Evolutionary conservation across 176 grass and related monocot genomes (phyloP).

Genomic region (Urochloa ruziziensis): DNA sequence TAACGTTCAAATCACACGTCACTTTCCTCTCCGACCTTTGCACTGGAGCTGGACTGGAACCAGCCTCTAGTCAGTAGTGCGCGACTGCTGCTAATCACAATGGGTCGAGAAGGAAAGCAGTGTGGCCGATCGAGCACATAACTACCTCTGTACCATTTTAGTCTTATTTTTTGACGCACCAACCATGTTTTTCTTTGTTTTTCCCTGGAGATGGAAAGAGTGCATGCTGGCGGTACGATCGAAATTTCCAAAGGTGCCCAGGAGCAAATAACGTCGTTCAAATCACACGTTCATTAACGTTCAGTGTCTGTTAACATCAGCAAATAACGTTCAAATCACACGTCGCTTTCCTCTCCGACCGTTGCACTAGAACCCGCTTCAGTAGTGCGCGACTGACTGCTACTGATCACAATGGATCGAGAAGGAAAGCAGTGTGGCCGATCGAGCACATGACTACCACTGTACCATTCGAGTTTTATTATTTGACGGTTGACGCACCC

Average conservation of each 20-base stretch:
- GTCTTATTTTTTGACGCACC: neutral
- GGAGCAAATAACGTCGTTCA: too few species aligned
- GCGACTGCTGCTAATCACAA: neutral
- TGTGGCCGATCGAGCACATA: neutral
- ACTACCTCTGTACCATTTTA: too few species aligned
- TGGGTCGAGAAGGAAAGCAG: neutral
- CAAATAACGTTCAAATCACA: neutral
- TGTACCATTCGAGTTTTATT: too few species aligned
- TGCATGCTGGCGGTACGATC: too few species aligned
- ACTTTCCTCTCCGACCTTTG: neutral
- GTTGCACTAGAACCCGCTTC: too few species aligned
- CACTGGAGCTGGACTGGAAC: neutral
- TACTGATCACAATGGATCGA: neutral
- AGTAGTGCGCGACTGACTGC: neutral
- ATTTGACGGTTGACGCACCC: neutral
- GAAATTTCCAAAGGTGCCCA: too few species aligned
- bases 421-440: neutral
- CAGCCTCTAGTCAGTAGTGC: too few species aligned
- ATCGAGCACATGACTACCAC: too few species aligned
- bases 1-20: neutral
- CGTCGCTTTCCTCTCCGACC: conserved; percentile 2
- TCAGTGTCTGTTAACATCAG: neutral
- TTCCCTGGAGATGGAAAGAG: too few species aligned
- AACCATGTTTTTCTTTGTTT: too few species aligned
- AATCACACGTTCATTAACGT: too few species aligned